phyloP scores from a whole-genome alignment of 176 grass and related monocot species.

The Musa acuminata region DNA sequence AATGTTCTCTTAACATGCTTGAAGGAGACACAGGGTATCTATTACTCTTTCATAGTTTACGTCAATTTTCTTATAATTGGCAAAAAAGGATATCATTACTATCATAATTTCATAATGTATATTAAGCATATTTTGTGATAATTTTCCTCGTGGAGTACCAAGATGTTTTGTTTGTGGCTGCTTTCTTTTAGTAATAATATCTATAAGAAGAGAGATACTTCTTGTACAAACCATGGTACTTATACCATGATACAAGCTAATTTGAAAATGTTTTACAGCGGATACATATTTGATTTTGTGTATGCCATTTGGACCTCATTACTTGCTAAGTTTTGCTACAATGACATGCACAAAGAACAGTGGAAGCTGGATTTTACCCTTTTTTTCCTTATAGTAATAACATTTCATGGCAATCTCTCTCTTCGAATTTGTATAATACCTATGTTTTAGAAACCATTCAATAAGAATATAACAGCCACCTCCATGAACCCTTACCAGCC shows the following conservation, averaged over 20 bases:
- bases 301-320: neutral
- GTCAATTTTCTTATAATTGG: neutral
- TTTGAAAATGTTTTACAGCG: neutral
- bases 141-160: neutral
- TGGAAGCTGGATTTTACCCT: no score
- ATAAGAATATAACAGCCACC: no score
- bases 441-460: no score
- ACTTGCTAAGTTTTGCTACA: neutral
- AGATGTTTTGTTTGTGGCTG: neutral
- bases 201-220: neutral
- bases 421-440: no score
- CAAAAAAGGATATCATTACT: neutral
- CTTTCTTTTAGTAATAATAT: neutral
- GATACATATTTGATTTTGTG: neutral
- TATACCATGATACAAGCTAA: neutral
- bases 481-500: no score
- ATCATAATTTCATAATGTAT: neutral
- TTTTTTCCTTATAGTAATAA: no score
- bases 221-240: neutral
- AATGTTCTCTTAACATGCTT: constrained; percentile 86
- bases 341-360: neutral
- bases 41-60: constrained; percentile 9
- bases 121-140: neutral
- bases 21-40: constrained; percentile 96
- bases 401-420: no score